Evolutionary conservation across 495 filamentous ascomycete species (phyloP).

Genomic region (Lindgomyces ingoldianus): DNA sequence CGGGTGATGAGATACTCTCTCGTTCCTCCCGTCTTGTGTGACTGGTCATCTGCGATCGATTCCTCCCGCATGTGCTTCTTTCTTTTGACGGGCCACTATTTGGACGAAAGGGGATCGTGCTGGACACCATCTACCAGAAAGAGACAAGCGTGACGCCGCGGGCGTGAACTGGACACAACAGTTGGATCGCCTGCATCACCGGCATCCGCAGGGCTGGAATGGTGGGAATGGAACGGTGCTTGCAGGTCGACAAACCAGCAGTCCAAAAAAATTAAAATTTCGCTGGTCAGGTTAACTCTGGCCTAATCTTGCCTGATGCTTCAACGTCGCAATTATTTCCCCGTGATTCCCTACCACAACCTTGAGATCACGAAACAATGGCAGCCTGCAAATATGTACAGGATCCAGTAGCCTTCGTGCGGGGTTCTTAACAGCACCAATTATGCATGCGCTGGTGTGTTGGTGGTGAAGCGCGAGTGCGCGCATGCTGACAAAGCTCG

Average conservation of each 20-base stretch:
- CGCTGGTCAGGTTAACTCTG: not conserved
- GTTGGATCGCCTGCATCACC: conserved; percentile 9
- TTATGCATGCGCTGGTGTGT: not conserved
- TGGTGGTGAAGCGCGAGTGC: conserved; percentile 15
- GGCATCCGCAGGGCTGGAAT: conserved; percentile 17
- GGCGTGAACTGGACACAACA: not conserved
- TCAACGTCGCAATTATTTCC: not conserved
- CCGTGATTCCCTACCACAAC: not conserved
- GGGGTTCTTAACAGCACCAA: not conserved
- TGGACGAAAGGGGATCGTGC: not conserved
- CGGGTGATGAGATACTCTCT: not conserved
- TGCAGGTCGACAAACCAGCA: not conserved
- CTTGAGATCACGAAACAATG: not conserved
- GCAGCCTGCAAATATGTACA: not conserved
- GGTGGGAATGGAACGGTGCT: not conserved
- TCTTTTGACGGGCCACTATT: not conserved
- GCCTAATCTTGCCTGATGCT: conserved; percentile 1
- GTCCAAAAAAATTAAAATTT: too few species aligned
- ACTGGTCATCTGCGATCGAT: conserved; percentile 8
- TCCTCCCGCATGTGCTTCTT: conserved; percentile 22
- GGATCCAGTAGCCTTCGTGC: not conserved
- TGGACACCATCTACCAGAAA: not conserved
- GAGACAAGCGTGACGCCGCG: not conserved
- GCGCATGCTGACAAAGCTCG: conserved; percentile 7
- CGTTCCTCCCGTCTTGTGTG: conserved; percentile 14